Evolutionary conservation across 2,329 filamentous ascomycete genomes (phyloP), one percentile per base, ranked within the genome.

Genomic region (Leptodontidium sp.): DNA sequence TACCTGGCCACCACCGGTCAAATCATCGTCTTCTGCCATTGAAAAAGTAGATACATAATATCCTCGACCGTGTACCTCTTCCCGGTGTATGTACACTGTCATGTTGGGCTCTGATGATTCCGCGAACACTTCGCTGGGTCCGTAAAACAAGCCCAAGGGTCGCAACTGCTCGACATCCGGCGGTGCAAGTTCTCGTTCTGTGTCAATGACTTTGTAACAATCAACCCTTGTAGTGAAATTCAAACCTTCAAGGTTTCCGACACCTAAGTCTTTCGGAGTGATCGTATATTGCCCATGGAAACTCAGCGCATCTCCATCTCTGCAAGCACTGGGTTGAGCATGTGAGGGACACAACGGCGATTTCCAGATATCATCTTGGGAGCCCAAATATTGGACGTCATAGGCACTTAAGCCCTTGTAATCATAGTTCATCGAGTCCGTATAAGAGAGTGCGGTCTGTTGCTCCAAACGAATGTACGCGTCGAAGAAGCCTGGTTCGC

Each of bases 131-230:
- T 4, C 1, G 15, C 21, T 59, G 3, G 35, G 57, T 24, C 57
- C 57, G 24, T 59, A 59, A 24, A 59, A 45, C 9, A 59, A 17
- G 2, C 57, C 57, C 2, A 45, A 9, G 2, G 32, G 32, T 43
- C 15, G 32, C 9, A 29, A 8, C 29, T 32, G 4, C 29, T 32
- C 29, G 29, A 32, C 29, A 32, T 32, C 29, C 29, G 29, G 35
- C 12, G 17, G 15, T 17, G 57, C 11, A 2, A 43, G 35, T 43
- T 59, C 35, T 45, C 21, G 1, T 29, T 40, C 57, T n/a, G 57
- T 15, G 14, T 59, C 57, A 14, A 40, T 59, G 57, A 43, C 57
- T 17, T 59, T 59, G 12, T 59, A 59, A 17, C 57, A 59, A 24
- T 43, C 11, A 2, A 45, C 40, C 2, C 35, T 4, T 24, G 24